A percentile compares a stretch with the other conserved stretches of the same genome.
Conservation (phyloP, 768 basidiomycete species). For the Russula dissimulans region DNA sequence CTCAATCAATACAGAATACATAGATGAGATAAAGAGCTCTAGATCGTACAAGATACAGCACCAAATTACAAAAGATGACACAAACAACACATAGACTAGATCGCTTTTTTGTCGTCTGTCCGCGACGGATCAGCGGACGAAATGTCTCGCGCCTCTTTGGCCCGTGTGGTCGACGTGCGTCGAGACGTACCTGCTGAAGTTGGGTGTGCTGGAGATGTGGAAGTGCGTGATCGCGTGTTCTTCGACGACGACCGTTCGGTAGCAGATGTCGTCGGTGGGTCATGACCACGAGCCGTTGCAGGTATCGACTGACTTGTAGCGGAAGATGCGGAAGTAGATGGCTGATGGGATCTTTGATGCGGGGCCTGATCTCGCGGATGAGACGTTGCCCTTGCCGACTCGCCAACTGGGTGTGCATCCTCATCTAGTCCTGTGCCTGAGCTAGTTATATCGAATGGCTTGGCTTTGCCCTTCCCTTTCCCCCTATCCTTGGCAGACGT, state of each 20-base stretch:
- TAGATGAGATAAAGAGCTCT: slow-evolving; percentile 8
- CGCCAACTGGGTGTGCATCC: not conserved
- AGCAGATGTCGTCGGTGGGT: not conserved
- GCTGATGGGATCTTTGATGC: not conserved
- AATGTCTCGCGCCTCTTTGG: not conserved
- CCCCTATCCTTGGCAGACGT: slow-evolving; percentile 15
- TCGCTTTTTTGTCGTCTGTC: not conserved
- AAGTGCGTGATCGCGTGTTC: not conserved
- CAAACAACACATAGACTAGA: not conserved
- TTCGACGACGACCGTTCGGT: not conserved
- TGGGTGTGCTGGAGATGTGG: not conserved
- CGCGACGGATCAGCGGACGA: not conserved
- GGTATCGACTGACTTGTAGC: not conserved
- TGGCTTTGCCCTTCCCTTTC: slow-evolving; percentile 15
- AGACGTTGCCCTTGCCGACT: not conserved
- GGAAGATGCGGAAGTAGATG: not conserved
- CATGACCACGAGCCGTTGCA: not conserved
- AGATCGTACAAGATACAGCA: slow-evolving; percentile 18
- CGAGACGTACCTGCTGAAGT: not conserved
- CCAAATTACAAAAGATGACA: not conserved
- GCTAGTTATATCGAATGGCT: not conserved
- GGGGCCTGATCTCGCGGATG: not conserved
- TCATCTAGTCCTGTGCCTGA: not conserved
- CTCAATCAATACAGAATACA: not conserved
- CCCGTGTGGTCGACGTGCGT: not conserved